Conservation (phyloP, 2,329 filamentous ascomycete species). For the Aspergillus tanneri region DNA sequence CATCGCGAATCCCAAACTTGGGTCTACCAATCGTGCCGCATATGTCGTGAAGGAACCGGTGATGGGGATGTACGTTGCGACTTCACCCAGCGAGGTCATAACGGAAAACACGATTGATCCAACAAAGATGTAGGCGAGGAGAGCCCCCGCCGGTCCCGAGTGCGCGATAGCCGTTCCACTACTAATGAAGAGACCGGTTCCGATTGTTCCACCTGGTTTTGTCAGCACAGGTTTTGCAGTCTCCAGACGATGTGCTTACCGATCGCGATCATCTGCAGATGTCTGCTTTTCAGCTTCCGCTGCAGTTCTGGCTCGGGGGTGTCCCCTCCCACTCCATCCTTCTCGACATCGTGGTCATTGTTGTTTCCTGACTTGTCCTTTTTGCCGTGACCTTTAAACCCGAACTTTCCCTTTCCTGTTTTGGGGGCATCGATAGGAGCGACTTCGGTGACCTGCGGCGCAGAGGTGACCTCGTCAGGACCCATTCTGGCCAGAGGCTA, state of each 20-base stretch:
- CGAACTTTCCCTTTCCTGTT: neutral
- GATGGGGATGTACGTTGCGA: constrained; percentile 75
- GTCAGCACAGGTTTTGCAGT: neutral
- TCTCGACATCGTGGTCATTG: constrained; percentile 1
- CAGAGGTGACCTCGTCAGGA: constrained; percentile 9
- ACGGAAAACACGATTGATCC: constrained; percentile 71
- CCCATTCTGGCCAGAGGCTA: constrained; percentile 4
- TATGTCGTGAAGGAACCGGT: constrained; percentile 74
- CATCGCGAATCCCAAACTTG: constrained; percentile 69
- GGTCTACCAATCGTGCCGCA: constrained; percentile 73
- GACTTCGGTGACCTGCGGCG: constrained; percentile 2
- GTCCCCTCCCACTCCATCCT: constrained; percentile 3
- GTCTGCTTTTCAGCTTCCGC: constrained; percentile 24
- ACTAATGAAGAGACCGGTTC: constrained; percentile 69
- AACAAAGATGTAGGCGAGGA: constrained; percentile 67
- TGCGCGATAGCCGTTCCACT: constrained; percentile 61
- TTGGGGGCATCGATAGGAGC: neutral
- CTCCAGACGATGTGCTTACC: constrained; percentile 4
- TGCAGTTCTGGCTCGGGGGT: constrained; percentile 14
- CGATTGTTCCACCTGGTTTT: constrained; percentile 59
- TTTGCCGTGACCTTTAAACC: neutral
- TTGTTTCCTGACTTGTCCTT: neutral
- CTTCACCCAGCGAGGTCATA: constrained; percentile 65
- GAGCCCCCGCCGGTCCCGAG: constrained; percentile 62
- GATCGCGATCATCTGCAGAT: constrained; percentile 27